Conservation (phyloP, 345 rosid genomes). For the Euphorbia tirucalli region DNA sequence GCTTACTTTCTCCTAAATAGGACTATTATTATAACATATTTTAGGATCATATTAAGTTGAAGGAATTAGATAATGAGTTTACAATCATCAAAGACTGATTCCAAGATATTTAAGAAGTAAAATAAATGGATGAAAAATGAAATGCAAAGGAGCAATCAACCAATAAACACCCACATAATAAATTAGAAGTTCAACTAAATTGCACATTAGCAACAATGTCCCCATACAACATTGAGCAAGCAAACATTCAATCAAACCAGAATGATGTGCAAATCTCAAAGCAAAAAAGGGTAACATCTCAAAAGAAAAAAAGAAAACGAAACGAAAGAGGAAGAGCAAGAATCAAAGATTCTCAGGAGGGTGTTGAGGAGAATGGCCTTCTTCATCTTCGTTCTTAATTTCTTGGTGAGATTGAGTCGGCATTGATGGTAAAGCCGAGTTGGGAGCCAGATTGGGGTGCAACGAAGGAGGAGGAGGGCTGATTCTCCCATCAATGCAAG, state of each 20-base stretch:
- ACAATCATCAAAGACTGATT: too few relatives aligned
- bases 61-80: too few relatives aligned
- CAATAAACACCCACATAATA: too few relatives aligned
- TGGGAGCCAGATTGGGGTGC: slow-evolving; percentile 9
- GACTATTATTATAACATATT: too few relatives aligned
- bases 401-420: slow-evolving; percentile 32
- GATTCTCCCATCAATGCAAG: slow-evolving; percentile 77
- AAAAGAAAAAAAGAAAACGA: neutral
- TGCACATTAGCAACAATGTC: too few relatives aligned
- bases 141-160: too few relatives aligned
- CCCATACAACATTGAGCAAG: neutral
- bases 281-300: neutral
- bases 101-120: too few relatives aligned
- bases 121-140: too few relatives aligned
- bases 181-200: too few relatives aligned
- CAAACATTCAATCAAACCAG: neutral
- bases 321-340: neutral
- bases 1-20: too few relatives aligned
- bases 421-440: slow-evolving; percentile 14
- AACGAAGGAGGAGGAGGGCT: slow-evolving; percentile 27
- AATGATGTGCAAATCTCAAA: neutral
- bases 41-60: too few relatives aligned
- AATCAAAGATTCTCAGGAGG: slow-evolving; percentile 17
- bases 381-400: slow-evolving; percentile 31
- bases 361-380: slow-evolving; percentile 28